A percentile compares a stretch with the other conserved stretches of the same genome.
These are phyloP conservation scores for Fusarium algeriense DNA, from an alignment of 2,329 filamentous ascomycete genomes.

Conservation along the genomic window DNA sequence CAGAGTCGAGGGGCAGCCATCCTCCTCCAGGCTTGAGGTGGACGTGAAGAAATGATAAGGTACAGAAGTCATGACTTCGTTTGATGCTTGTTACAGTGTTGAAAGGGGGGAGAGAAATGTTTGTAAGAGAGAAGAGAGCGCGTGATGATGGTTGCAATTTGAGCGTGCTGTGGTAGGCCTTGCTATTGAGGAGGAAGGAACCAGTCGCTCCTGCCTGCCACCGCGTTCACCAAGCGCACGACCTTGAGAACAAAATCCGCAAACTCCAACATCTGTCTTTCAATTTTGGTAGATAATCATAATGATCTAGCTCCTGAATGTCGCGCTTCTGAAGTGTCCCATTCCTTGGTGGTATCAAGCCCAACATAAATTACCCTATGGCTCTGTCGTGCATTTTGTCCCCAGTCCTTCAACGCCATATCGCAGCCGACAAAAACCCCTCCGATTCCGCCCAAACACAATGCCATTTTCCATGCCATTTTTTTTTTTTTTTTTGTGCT, in stretches of 20 bases:
- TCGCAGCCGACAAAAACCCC: too few species aligned
- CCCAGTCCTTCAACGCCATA: background rate
- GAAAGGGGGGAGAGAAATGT: too few species aligned
- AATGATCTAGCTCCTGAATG: background rate
- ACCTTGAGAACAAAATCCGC: background rate
- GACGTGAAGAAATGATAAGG: slow-evolving; percentile 4
- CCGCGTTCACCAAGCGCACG: too few species aligned
- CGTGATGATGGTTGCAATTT: background rate
- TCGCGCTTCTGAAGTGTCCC: background rate
- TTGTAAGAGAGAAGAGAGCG: background rate
- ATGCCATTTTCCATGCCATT: accelerated
- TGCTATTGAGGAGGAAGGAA: background rate
- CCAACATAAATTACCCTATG: slow-evolving; percentile 2
- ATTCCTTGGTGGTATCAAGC: background rate
- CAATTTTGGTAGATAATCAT: background rate
- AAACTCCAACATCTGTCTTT: background rate
- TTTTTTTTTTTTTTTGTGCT: accelerated
- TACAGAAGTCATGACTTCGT: background rate
- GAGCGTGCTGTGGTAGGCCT: background rate
- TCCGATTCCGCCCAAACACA: background rate
- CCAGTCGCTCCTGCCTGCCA: accelerated
- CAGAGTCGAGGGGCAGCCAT: slow-evolving; percentile 41
- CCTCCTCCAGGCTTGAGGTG: slow-evolving; percentile 16
- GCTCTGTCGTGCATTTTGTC: slow-evolving; percentile 8
- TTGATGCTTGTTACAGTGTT: background rate